phyloP scores from a whole-genome alignment of 768 basidiomycete species.

The Zangia roseola region DNA sequence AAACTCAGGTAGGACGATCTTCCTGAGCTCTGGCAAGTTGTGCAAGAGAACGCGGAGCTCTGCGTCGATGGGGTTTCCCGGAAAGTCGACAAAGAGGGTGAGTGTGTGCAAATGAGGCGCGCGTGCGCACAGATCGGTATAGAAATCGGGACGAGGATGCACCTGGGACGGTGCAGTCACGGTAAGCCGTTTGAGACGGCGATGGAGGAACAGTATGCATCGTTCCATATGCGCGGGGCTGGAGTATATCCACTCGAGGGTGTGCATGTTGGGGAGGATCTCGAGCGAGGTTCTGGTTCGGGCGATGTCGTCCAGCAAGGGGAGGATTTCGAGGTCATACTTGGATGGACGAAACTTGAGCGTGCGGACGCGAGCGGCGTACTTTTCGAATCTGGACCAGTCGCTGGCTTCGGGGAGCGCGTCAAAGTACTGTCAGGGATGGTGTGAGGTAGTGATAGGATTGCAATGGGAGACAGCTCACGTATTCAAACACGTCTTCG shows the following conservation, averaged over 20 bases:
- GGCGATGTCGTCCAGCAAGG: conserved; percentile 49
- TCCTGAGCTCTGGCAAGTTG: conserved; percentile 44
- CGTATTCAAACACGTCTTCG: conserved; percentile 21
- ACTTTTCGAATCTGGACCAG: conserved; percentile 57
- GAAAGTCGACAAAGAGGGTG: conserved; percentile 43
- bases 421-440: conserved; percentile 37
- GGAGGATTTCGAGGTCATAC: conserved; percentile 14
- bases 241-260: conserved; percentile 46
- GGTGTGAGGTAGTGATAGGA: neutral
- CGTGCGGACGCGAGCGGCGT: conserved; percentile 48
- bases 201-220: conserved; percentile 58
- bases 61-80: conserved; percentile 41
- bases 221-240: conserved; percentile 29
- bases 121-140: conserved; percentile 42
- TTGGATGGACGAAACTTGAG: conserved; percentile 24
- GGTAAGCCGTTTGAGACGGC: conserved; percentile 41
- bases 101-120: conserved; percentile 51
- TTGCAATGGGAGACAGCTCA: neutral
- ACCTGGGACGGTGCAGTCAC: conserved; percentile 29
- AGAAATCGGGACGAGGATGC: conserved; percentile 18
- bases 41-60: conserved; percentile 40
- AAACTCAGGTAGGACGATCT: conserved; percentile 51
- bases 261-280: conserved; percentile 54
- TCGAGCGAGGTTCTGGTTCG: conserved; percentile 51
- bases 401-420: conserved; percentile 43